These are phyloP conservation scores for Madurella mycetomatis DNA, from an alignment of 2,329 filamentous ascomycete genomes.

Conservation along the genomic window DNA sequence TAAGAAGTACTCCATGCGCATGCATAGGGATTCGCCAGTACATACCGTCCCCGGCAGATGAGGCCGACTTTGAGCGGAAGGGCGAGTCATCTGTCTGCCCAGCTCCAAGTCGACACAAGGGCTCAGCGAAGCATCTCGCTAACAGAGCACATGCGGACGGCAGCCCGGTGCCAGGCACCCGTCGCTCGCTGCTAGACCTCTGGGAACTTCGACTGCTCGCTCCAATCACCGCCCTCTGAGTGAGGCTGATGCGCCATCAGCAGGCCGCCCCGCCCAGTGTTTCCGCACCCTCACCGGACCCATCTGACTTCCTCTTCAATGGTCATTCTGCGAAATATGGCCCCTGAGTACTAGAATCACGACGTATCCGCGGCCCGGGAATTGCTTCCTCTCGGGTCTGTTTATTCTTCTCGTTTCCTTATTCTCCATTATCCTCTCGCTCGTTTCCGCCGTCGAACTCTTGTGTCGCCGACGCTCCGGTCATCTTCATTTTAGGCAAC, in stretches of 20 bases:
- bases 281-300: constrained; percentile 19
- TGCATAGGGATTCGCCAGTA: too few species aligned
- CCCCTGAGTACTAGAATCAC: constrained; percentile 12
- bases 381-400: constrained; percentile 12
- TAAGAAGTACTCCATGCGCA: too few species aligned
- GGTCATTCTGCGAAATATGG: constrained; percentile 25
- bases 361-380: constrained; percentile 9
- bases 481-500: neutral
- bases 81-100: constrained; percentile 18
- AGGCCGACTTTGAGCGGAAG: constrained; percentile 7
- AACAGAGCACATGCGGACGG: constrained; percentile 16
- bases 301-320: constrained; percentile 29
- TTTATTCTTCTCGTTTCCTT: constrained; percentile 10
- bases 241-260: constrained; percentile 42
- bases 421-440: neutral
- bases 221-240: constrained; percentile 16
- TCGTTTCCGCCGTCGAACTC: neutral
- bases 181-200: constrained; percentile 18
- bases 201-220: constrained; percentile 22
- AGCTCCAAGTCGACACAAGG: constrained; percentile 18
- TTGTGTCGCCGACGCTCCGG: neutral
- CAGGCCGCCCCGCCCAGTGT: constrained; percentile 31
- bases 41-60: neutral
- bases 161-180: constrained; percentile 24
- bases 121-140: constrained; percentile 17